Evolutionary conservation across 2,329 filamentous ascomycete species (phyloP).

Genomic region (Macroventuria anomochaeta): DNA sequence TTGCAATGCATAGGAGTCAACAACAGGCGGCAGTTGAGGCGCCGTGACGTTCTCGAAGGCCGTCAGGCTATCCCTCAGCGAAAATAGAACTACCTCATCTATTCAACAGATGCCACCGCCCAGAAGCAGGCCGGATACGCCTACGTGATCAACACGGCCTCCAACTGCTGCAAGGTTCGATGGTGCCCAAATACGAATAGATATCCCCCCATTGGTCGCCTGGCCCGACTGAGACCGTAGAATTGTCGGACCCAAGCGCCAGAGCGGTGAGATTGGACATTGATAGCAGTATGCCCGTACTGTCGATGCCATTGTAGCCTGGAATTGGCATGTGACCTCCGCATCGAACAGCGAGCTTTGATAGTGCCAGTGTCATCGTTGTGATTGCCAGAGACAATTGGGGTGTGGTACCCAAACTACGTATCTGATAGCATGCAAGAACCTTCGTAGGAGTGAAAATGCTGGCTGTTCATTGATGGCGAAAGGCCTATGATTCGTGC

Average conservation of each 20-base stretch:
- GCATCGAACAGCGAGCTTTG: slow-evolving; percentile 30
- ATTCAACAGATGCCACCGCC: slow-evolving; percentile 36
- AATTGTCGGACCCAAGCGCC: slow-evolving; percentile 31
- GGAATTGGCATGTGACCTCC: slow-evolving; percentile 35
- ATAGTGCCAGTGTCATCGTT: slow-evolving; percentile 17
- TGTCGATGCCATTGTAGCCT: slow-evolving; percentile 24
- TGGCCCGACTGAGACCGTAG: slow-evolving; percentile 33
- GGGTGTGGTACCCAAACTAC: too few relatives aligned
- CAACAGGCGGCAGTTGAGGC: slow-evolving; percentile 20
- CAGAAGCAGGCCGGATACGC: slow-evolving; percentile 39
- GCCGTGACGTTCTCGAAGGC: slow-evolving; percentile 33
- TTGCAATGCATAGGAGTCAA: slow-evolving; percentile 23
- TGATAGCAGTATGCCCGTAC: slow-evolving; percentile 26
- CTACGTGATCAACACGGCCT: slow-evolving; percentile 39
- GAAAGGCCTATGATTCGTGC: too few relatives aligned
- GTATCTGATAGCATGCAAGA: too few relatives aligned
- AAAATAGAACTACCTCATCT: too few relatives aligned
- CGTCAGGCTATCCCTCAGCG: slow-evolving; percentile 14
- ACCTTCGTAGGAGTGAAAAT: background rate
- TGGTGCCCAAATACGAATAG: slow-evolving; percentile 32
- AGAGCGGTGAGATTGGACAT: slow-evolving; percentile 29
- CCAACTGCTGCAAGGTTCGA: slow-evolving; percentile 34
- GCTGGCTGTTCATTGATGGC: too few relatives aligned
- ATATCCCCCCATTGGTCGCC: slow-evolving; percentile 43
- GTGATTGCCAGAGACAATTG: slow-evolving; percentile 28